Conservation (phyloP, 163 green algal genomes). For the Chlorella variabilis region DNA sequence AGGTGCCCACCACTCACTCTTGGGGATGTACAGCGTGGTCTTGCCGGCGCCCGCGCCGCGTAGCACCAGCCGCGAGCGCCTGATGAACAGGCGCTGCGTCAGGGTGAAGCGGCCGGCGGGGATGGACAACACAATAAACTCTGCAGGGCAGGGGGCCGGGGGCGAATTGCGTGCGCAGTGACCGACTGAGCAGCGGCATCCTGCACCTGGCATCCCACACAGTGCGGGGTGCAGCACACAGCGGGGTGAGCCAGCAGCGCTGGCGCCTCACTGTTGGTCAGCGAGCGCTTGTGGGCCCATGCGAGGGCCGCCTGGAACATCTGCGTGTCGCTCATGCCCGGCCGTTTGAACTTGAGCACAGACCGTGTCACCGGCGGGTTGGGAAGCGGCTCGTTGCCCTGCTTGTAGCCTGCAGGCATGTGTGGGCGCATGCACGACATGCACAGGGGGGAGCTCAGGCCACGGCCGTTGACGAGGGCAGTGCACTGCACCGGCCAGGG, state of each 20-base stretch:
- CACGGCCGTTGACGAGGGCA: too few relatives aligned
- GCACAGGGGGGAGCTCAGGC: too few relatives aligned
- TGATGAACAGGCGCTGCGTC: background rate
- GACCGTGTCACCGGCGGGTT: background rate
- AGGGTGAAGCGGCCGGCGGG: background rate
- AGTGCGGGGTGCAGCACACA: too few relatives aligned
- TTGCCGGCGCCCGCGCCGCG: background rate
- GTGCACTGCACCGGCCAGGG: too few relatives aligned
- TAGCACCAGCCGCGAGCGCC: constrained; percentile 12
- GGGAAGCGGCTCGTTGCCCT: constrained; percentile 8
- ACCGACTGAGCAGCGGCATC: too few relatives aligned
- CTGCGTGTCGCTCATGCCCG: constrained; percentile 13
- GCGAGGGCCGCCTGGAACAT: constrained; percentile 13
- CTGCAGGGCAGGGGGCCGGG: background rate
- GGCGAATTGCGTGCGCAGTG: too few relatives aligned
- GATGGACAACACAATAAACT: background rate
- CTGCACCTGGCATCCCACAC: too few relatives aligned
- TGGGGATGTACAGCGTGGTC: constrained; percentile 11
- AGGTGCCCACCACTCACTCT: too few relatives aligned
- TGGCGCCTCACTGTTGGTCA: background rate
- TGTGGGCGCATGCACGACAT: too few relatives aligned
- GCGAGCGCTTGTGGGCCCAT: background rate
- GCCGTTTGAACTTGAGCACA: background rate
- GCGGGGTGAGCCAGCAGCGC: background rate
- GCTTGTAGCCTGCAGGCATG: constrained; percentile 20